phyloP scores from a whole-genome alignment of 257 asterid species.

The Striga asiatica region DNA sequence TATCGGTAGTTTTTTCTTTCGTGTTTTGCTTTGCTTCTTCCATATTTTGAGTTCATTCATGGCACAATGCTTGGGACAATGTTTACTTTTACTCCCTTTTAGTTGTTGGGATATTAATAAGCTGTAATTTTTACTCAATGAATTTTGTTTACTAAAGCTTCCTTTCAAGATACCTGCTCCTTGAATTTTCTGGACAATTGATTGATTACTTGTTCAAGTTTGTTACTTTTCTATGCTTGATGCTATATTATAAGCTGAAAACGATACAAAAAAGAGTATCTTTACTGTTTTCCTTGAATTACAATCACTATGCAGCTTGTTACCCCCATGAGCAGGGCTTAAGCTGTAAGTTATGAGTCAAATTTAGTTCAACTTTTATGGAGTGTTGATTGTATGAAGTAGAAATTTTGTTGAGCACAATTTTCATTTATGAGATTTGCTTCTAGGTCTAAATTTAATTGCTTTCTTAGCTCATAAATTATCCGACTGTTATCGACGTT shows the following conservation, averaged over 20 bases:
- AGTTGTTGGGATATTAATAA: background rate
- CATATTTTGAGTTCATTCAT: background rate
- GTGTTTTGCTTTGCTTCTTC: background rate
- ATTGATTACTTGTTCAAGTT: background rate
- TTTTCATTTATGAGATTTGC: no score
- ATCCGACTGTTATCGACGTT: no score
- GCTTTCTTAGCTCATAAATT: no score
- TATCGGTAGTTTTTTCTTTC: background rate
- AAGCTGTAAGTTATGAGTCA: background rate
- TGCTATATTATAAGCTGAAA: background rate
- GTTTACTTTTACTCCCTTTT: background rate
- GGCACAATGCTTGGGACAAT: slow-evolving; percentile 9
- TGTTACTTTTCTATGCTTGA: background rate
- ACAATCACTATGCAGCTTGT: background rate
- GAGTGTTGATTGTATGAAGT: no score
- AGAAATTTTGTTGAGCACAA: no score
- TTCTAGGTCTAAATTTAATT: no score
- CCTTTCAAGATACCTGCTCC: background rate
- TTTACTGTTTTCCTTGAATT: background rate
- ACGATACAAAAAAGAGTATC: background rate
- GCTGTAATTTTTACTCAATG: background rate
- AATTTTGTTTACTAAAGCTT: background rate
- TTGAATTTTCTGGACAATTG: background rate
- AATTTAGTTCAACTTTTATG: no score
- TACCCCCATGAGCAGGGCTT: background rate